These are phyloP conservation scores for Ceratocystis cubensis DNA, from an alignment of 2,329 filamentous ascomycete genomes.

Conservation along the genomic window DNA sequence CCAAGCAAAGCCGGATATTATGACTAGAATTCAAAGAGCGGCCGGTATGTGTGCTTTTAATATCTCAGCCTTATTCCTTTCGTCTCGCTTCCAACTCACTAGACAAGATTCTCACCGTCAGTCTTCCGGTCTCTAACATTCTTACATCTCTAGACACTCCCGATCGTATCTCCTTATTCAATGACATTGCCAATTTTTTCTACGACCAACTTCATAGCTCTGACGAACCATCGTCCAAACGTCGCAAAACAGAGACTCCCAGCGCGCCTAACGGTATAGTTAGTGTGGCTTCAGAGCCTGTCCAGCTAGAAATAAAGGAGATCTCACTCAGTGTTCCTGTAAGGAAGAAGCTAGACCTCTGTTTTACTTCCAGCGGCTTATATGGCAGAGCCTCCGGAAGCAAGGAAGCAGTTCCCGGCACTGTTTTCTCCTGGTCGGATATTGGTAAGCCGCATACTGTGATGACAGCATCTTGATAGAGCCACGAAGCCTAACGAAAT, in stretches of 20 bases:
- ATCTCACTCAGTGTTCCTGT: conserved; percentile 55
- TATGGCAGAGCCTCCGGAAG: conserved; percentile 45
- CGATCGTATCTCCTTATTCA: conserved; percentile 40
- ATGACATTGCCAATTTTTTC: conserved; percentile 42
- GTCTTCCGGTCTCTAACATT: neutral
- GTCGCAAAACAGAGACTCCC: conserved; percentile 37
- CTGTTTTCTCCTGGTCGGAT: conserved; percentile 48
- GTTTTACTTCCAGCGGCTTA: conserved; percentile 46
- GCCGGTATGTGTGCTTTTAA: conserved; percentile 35
- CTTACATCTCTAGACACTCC: conserved; percentile 35
- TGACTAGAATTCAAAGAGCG: conserved; percentile 40
- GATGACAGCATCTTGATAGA: neutral
- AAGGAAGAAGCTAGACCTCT: conserved; percentile 55
- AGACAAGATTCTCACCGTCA: neutral
- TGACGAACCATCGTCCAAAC: conserved; percentile 40
- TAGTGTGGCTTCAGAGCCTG: conserved; percentile 30
- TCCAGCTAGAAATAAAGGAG: conserved; percentile 50
- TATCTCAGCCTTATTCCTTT: neutral
- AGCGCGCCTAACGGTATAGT: conserved; percentile 26
- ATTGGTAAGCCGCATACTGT: conserved; percentile 37
- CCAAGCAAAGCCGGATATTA: conserved; percentile 43
- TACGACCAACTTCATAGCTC: conserved; percentile 33
- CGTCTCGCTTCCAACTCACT: neutral
- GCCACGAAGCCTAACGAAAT: conserved; percentile 6
- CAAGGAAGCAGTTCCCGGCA: conserved; percentile 39